These are phyloP conservation scores for Cryoendolithus antarcticus DNA, from an alignment of 2,329 filamentous ascomycete genomes.

Conservation along the genomic window DNA sequence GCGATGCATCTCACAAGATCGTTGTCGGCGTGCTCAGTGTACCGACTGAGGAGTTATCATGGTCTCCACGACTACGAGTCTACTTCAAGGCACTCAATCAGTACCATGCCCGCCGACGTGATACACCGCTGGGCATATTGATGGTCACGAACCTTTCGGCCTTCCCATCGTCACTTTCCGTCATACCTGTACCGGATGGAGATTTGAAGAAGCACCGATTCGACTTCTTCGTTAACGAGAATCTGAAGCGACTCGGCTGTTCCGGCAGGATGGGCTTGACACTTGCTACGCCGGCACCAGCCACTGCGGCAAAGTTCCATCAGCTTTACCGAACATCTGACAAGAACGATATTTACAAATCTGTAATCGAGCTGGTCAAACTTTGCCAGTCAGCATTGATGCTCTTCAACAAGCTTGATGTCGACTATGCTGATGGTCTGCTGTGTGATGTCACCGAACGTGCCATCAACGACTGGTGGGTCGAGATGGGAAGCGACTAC, in stretches of 20 bases:
- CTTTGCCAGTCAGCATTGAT: slow-evolving; percentile 81
- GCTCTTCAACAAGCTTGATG: slow-evolving; percentile 76
- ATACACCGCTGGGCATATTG: slow-evolving; percentile 69
- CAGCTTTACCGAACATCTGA: slow-evolving; percentile 83
- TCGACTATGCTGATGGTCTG: slow-evolving; percentile 80
- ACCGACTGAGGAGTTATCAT: slow-evolving; percentile 63
- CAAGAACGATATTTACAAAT: slow-evolving; percentile 61
- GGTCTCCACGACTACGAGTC: slow-evolving; percentile 65
- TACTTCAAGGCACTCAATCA: slow-evolving; percentile 82
- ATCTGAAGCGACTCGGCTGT: slow-evolving; percentile 84
- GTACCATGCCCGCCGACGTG: slow-evolving; percentile 71
- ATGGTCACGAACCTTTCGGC: slow-evolving; percentile 91
- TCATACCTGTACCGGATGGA: slow-evolving; percentile 81
- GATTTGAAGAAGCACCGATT: slow-evolving; percentile 69
- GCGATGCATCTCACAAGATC: slow-evolving; percentile 67
- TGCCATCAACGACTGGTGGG: slow-evolving; percentile 91
- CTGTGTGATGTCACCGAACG: slow-evolving; percentile 88
- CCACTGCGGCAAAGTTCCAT: slow-evolving; percentile 81
- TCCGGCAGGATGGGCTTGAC: slow-evolving; percentile 80
- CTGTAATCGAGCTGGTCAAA: slow-evolving; percentile 80
- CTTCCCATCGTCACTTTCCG: slow-evolving; percentile 82
- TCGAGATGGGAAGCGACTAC: slow-evolving; percentile 78
- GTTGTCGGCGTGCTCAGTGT: slow-evolving; percentile 69
- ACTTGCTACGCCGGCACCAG: slow-evolving; percentile 61
- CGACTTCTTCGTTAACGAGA: slow-evolving; percentile 85